phyloP scores from a whole-genome alignment of 495 filamentous ascomycete species.

The Lasiosphaeria ovina region DNA sequence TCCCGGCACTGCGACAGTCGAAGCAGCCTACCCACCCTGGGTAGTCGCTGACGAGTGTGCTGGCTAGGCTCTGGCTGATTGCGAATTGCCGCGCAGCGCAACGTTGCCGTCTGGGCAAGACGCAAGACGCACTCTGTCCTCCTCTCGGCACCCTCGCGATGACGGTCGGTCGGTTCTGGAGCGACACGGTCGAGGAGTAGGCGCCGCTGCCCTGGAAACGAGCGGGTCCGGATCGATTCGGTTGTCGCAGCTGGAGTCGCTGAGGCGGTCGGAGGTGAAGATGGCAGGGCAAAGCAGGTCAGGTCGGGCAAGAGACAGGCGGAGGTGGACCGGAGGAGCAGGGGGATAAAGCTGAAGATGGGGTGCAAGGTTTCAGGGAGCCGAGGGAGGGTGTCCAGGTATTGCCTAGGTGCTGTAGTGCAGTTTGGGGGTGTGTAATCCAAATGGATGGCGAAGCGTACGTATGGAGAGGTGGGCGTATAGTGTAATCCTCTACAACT shows the following conservation, averaged over 20 bases:
- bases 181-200: conserved; percentile 10
- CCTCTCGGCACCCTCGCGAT: conserved; percentile 2
- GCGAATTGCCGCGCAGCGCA: conserved; percentile 26
- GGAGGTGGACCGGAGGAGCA: conserved; percentile 20
- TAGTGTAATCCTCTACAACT: too few species aligned
- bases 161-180: neutral
- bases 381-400: conserved; percentile 14
- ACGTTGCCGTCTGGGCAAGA: conserved; percentile 13
- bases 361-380: conserved; percentile 29
- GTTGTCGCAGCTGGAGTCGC: conserved; percentile 16
- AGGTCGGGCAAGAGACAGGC: conserved; percentile 9
- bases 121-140: neutral
- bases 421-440: too few species aligned
- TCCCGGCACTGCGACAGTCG: conserved; percentile 9
- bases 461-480: conserved; percentile 7
- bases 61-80: conserved; percentile 22
- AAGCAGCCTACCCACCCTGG: neutral
- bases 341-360: conserved; percentile 31
- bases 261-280: conserved; percentile 11
- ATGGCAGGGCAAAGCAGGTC: conserved; percentile 12
- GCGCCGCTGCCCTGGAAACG: conserved; percentile 15
- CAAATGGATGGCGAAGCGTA: conserved; percentile 18
- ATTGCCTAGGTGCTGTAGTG: neutral
- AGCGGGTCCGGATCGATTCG: conserved; percentile 19
- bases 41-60: conserved; percentile 4